Percentiles rank a stretch among this genome's conserved stretches.
These are phyloP conservation scores for Didymella glomerata DNA, from an alignment of 2,329 filamentous ascomycete genomes.

Conservation along the genomic window DNA sequence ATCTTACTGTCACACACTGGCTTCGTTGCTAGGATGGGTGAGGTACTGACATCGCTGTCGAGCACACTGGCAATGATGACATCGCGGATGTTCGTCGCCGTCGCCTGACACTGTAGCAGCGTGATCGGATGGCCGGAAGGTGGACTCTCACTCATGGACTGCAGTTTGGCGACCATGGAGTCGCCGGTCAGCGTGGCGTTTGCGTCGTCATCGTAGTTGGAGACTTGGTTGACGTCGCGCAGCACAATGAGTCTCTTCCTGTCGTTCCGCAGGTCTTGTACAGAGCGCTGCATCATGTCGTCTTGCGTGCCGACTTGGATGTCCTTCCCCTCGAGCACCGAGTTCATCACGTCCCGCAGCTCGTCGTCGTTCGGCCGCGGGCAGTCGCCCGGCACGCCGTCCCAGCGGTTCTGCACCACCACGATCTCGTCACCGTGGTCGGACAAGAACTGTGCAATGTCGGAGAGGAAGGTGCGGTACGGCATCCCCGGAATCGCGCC, in stretches of 20 bases:
- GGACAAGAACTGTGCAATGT: slow-evolving; percentile 54
- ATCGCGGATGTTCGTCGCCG: slow-evolving; percentile 59
- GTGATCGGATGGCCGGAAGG: slow-evolving; percentile 35
- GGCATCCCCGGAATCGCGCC: slow-evolving; percentile 61
- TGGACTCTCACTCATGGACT: slow-evolving; percentile 31
- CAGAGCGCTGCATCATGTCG: slow-evolving; percentile 39
- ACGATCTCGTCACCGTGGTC: slow-evolving; percentile 57
- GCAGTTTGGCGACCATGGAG: slow-evolving; percentile 39
- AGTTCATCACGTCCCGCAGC: slow-evolving; percentile 50
- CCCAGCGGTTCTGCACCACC: slow-evolving; percentile 61
- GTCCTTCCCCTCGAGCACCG: slow-evolving; percentile 37
- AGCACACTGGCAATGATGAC: slow-evolving; percentile 59
- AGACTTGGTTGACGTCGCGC: slow-evolving; percentile 34
- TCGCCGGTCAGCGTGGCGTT: slow-evolving; percentile 45
- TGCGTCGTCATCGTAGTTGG: slow-evolving; percentile 47
- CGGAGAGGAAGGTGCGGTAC: slow-evolving; percentile 56
- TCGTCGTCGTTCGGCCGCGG: slow-evolving; percentile 54
- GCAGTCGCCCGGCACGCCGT: slow-evolving; percentile 60
- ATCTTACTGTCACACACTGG: slow-evolving; percentile 59
- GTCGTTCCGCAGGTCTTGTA: slow-evolving; percentile 38
- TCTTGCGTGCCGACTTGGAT: slow-evolving; percentile 34
- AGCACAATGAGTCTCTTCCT: slow-evolving; percentile 41
- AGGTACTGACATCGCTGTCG: slow-evolving; percentile 56
- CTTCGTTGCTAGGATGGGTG: slow-evolving; percentile 60
- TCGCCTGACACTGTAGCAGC: slow-evolving; percentile 60